Evolutionary conservation across 176 grass and related monocot genomes (phyloP), one percentile per base, ranked within the genome.

Genomic region (Zoysia japonica): DNA sequence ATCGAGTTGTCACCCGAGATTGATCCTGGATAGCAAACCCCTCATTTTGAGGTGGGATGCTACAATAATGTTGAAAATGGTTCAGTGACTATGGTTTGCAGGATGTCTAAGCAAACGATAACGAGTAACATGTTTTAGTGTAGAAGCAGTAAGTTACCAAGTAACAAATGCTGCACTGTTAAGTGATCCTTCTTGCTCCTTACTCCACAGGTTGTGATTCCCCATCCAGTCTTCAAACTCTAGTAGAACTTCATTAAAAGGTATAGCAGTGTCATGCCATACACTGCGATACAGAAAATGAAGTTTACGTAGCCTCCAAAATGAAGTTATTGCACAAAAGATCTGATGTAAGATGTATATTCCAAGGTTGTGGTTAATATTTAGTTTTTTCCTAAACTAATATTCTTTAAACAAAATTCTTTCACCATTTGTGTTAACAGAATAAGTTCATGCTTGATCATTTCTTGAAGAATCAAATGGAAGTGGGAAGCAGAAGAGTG

Each of bases 221-320:
- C 76, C 46, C 47, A 97, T 75, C 94, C 91, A 97, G 43, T 87
- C 70, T 72, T 92, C 91, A 74, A 97, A 94, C 61, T 97, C 85
- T 67, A 67, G 83, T 68, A 97, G 87, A 45, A 92, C 87, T 50
- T 94, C 83, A 80, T 83, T 84, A 67, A 97, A 97, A 87, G 89
- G 83, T 67, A 90, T 80, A 52, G 95, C 87, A 44, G 91, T 94
- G 89, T 97, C 95, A 87, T 94, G 91, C 94, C 91, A 97, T 20
- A 97, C 87, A 45, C 95, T 94, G 82, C 63, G 76, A 57, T 15
- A 72, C 28, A 74, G 62, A 10, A 84, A 72, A 81, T 35, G 3
- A 39, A 61, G 9, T 44, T 73, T 38, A 64, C 38, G 9, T 1
- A 71, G 11, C 16, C 75, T 82, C 53, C 45, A 81, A 51, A 63